Percentiles rank a stretch among this genome's conserved stretches.
phyloP scores from a whole-genome alignment of 495 filamentous ascomycete species.

The Penicillium roqueforti region DNA sequence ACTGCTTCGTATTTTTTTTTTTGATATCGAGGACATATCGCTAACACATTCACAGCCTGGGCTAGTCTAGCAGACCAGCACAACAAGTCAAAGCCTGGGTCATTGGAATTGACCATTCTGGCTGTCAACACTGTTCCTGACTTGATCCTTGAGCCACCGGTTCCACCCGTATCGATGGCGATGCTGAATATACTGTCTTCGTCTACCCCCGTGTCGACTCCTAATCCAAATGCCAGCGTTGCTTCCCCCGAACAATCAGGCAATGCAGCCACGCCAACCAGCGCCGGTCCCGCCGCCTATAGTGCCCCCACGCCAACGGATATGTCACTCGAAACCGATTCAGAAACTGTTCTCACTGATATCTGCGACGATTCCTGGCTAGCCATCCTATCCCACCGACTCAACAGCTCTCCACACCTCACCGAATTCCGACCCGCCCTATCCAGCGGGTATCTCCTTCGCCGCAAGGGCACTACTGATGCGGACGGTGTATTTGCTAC shows the following conservation, averaged over 20 bases:
- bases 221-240: constrained; percentile 41
- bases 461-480: constrained; percentile 58
- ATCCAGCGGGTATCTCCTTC: constrained; percentile 71
- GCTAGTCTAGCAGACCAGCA: constrained; percentile 40
- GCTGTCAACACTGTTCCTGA: constrained; percentile 63
- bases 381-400: constrained; percentile 65
- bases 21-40: background rate
- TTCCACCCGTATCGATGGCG: constrained; percentile 28
- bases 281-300: constrained; percentile 12
- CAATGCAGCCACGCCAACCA: constrained; percentile 33
- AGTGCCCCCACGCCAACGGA: constrained; percentile 58
- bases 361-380: constrained; percentile 77
- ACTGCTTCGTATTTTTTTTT: constrained; percentile 1
- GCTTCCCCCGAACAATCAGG: constrained; percentile 42
- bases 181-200: constrained; percentile 33
- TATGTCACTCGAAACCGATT: constrained; percentile 54
- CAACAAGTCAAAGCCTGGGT: constrained; percentile 44
- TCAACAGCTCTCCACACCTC: constrained; percentile 61
- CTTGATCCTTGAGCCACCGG: constrained; percentile 50
- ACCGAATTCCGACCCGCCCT: constrained; percentile 62
- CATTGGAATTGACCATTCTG: constrained; percentile 54
- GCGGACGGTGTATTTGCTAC: constrained; percentile 61
- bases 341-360: constrained; percentile 72
- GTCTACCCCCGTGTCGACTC: constrained; percentile 44
- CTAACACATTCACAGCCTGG: constrained; percentile 38